phyloP scores from a whole-genome alignment of 148 eudicot genomes.

The Fagopyrum esculentum region DNA sequence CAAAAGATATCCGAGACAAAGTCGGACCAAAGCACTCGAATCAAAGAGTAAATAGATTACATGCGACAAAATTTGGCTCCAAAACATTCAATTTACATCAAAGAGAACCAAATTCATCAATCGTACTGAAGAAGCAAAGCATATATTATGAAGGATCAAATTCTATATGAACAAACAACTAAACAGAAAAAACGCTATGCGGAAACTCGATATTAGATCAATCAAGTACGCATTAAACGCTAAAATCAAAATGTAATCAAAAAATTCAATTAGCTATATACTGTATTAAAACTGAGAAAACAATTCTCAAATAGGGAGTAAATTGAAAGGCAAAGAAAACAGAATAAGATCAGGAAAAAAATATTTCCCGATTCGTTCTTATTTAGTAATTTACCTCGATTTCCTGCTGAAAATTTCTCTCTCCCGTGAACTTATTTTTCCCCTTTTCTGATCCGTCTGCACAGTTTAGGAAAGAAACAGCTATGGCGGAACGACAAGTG shows the following conservation, averaged over 20 bases:
- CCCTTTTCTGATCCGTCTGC: neutral
- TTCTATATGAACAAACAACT: neutral
- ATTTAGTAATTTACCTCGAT: conserved; percentile 9
- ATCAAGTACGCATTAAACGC: neutral
- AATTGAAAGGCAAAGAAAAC: neutral
- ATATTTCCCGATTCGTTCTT: conserved; percentile 3
- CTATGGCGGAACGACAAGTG: conserved; percentile 32
- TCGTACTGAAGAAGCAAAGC: neutral
- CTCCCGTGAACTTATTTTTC: neutral
- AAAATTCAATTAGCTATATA: neutral
- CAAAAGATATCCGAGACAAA: too few relatives aligned
- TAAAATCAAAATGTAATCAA: neutral
- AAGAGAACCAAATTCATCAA: neutral
- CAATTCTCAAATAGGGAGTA: neutral
- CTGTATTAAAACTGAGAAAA: neutral
- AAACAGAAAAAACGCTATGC: neutral
- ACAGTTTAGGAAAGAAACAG: neutral
- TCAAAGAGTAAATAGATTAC: too few relatives aligned
- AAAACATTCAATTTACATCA: neutral
- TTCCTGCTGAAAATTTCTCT: neutral
- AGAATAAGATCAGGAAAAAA: neutral
- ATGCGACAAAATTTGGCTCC: too few relatives aligned
- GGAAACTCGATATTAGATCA: neutral
- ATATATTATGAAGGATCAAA: neutral
- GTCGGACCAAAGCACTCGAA: too few relatives aligned